These are phyloP conservation scores for Pythium coloratum DNA, from an alignment of 352 stramenopile species.

Conservation along the genomic window DNA sequence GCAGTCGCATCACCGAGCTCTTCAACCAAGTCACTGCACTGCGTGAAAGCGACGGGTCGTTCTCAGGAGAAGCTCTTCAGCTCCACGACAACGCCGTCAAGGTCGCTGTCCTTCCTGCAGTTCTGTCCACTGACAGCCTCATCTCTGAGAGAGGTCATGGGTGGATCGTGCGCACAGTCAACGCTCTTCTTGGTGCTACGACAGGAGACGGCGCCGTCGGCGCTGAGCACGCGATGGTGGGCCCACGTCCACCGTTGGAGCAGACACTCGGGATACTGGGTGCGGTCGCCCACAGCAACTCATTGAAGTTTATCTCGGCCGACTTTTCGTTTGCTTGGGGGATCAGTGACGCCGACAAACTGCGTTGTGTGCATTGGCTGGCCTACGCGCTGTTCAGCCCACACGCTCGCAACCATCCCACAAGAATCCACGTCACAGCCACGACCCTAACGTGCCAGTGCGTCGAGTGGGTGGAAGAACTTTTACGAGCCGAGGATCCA, in stretches of 20 bases:
- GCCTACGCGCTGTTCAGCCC: conserved; percentile 1
- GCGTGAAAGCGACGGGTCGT: background rate
- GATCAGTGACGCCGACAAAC: background rate
- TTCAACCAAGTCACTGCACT: background rate
- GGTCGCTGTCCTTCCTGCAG: background rate
- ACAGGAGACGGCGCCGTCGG: background rate
- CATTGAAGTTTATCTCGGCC: background rate
- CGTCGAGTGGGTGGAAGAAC: background rate
- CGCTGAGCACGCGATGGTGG: too few relatives aligned
- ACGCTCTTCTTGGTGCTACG: background rate
- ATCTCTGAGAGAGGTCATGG: too few relatives aligned
- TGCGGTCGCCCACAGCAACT: background rate
- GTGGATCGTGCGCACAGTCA: background rate
- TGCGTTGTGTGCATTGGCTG: background rate
- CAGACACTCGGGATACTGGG: background rate
- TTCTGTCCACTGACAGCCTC: too few relatives aligned
- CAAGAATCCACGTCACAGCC: background rate
- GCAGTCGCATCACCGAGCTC: background rate
- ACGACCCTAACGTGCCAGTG: background rate
- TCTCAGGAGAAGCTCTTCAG: background rate
- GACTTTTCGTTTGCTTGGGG: background rate
- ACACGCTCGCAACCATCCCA: background rate
- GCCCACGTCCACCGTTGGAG: background rate
- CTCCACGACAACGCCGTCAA: background rate
- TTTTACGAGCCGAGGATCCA: background rate